Base-by-base conservation (phyloP, 352 stramenopile genomes). In the Globisporangium irregulare region DNA sequence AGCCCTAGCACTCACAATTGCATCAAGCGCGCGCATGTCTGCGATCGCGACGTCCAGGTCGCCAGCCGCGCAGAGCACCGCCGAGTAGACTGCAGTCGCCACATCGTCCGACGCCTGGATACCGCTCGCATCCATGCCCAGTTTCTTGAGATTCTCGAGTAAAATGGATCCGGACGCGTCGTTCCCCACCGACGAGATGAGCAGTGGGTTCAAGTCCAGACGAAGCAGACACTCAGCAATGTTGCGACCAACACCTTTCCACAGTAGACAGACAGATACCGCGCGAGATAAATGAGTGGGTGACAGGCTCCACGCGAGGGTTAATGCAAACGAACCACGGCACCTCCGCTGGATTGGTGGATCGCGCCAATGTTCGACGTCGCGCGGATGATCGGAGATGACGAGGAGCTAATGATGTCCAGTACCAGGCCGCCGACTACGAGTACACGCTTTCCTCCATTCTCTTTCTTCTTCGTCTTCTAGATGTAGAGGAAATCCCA, bases 301-400 rank as follows among this genome's bases (percentile, higher is more conserved):
- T 59, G 22, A 20, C 20, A 1, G 18, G 8, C 20, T 4, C 7
- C 14, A 41, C 2, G 25, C 5, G 14, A 50, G 12, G 14, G 6
- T 5, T 61, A 20, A 9, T 18, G 2, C 27, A 32, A 43, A 4
- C 25, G 24, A 62, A 61, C 69, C n/a, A 12, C 14, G 48, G 46
- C 50, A 87, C 85, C 85, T 78, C 93, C 92, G 66, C 89, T 92
- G 12, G 80, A 87, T 48, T 94, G 84, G 34, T 86, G 80, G 62
- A 97, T 92, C 12, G 76, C 84, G 34, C 91, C 92, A 25, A 95
- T 94, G 72, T 94, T 97, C 22, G 88, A 97, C 0, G 87, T 98
- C n/a, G 82, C 81, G 12, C 74, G 80, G 36, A 95, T 86, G 51
- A 93, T 86, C 34, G 82, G 76, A n/a, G 68, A 67, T 2, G 78